Conservation (phyloP, 495 filamentous ascomycete genomes). For the Beverwykella pulmonaria region DNA sequence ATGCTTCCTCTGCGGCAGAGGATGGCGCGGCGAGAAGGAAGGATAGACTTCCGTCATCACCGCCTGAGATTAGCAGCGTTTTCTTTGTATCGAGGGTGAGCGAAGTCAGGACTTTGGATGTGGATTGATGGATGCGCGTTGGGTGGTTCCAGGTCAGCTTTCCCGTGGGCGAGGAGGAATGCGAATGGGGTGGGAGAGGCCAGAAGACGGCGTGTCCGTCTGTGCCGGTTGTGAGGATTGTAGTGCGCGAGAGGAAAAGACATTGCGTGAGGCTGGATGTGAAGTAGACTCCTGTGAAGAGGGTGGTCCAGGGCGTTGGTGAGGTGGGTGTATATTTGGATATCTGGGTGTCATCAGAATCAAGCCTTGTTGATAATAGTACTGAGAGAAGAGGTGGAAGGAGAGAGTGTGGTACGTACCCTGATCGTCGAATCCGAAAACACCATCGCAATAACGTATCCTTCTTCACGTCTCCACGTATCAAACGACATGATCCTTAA, state of each 20-base stretch:
- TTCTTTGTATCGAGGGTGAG: conserved; percentile 36
- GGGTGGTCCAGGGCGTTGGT: conserved; percentile 53
- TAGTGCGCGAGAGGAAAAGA: conserved; percentile 51
- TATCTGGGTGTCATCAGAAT: conserved; percentile 42
- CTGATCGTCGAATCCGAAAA: conserved; percentile 79
- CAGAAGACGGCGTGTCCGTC: conserved; percentile 64
- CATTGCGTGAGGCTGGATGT: conserved; percentile 79
- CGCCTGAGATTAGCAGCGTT: conserved; percentile 68
- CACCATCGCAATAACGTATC: conserved; percentile 63
- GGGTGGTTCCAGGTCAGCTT: conserved; percentile 32
- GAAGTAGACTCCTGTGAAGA: conserved; percentile 66
- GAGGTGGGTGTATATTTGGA: conserved; percentile 60
- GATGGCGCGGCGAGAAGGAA: conserved; percentile 50
- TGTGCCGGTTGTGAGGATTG: conserved; percentile 60
- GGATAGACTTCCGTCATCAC: conserved; percentile 80
- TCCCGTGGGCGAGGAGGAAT: conserved; percentile 10
- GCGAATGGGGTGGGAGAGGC: conserved; percentile 37
- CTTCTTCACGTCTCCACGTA: conserved; percentile 46
- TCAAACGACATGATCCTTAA: conserved; percentile 79
- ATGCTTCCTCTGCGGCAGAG: too few species aligned
- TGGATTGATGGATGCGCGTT: conserved; percentile 69
- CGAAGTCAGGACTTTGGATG: conserved; percentile 62
- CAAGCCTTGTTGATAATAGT: neutral
- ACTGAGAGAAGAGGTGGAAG: neutral
- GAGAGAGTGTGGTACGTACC: conserved; percentile 42